Evolutionary conservation across 805 yeast species (phyloP).

Genomic region (Jamesozyma spencerorum): DNA sequence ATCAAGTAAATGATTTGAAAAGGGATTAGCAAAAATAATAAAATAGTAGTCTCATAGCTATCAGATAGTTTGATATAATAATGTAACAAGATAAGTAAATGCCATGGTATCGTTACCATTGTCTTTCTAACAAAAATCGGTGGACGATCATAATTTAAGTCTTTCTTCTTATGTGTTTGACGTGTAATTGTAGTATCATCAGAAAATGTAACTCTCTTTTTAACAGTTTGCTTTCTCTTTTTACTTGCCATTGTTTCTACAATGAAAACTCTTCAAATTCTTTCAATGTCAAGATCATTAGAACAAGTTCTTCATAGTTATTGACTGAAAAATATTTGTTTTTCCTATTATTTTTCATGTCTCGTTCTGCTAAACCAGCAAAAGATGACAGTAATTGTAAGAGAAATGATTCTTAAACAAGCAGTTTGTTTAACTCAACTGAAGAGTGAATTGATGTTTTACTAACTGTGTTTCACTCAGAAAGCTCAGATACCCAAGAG

Average conservation of each 20-base stretch:
- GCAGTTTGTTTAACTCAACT: too few species aligned
- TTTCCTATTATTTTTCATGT: too few species aligned
- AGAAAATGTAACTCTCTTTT: slow-evolving; percentile 28
- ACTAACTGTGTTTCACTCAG: too few species aligned
- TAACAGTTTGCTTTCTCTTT: slow-evolving; percentile 10
- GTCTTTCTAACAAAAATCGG: slow-evolving; percentile 29
- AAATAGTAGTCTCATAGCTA: slow-evolving; percentile 18
- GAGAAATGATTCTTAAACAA: too few species aligned
- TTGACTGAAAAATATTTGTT: too few species aligned
- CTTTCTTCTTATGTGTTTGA: slow-evolving; percentile 16
- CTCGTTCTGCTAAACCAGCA: too few species aligned
- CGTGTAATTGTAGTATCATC: slow-evolving; percentile 27
- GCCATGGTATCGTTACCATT: slow-evolving; percentile 24
- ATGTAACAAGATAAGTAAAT: slow-evolving; percentile 26
- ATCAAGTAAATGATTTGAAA: slow-evolving; percentile 31
- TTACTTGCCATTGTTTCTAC: slow-evolving; percentile 15
- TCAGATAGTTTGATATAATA: slow-evolving; percentile 27
- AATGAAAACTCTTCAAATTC: too few species aligned
- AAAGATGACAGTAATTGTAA: too few species aligned
- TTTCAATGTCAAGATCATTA: too few species aligned
- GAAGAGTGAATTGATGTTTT: too few species aligned
- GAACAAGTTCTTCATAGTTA: too few species aligned
- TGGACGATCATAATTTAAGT: slow-evolving; percentile 21
- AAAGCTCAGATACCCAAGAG: too few species aligned
- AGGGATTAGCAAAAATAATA: slow-evolving; percentile 26